Conservation (phyloP, 2,329 filamentous ascomycete genomes). For the Neurospora sp. region DNA sequence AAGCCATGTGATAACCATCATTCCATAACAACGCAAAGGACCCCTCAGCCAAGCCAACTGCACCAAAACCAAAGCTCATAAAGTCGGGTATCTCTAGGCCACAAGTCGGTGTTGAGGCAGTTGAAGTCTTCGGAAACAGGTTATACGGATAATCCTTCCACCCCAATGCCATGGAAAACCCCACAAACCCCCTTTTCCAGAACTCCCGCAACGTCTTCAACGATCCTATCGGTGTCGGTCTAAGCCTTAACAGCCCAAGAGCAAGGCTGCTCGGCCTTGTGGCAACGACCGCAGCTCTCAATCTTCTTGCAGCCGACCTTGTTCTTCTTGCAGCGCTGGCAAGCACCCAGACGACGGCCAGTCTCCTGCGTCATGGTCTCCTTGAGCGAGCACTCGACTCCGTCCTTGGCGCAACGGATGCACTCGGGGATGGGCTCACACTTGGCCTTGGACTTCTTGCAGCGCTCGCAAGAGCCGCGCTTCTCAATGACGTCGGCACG, state of each 20-base stretch:
- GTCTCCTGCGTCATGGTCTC: not conserved
- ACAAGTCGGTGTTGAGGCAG: not conserved
- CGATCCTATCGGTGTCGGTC: not conserved
- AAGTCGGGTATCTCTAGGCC: not conserved
- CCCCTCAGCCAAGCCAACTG: not conserved
- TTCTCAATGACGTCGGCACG: not conserved
- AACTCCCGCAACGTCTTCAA: not conserved
- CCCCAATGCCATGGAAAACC: no score
- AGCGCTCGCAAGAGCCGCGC: constrained; percentile 2
- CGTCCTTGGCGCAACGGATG: constrained; percentile 1
- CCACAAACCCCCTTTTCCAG: not conserved
- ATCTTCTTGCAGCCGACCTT: constrained; percentile 2
- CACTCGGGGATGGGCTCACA: constrained; percentile 2
- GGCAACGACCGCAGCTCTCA: constrained; percentile 2
- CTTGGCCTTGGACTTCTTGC: constrained; percentile 3
- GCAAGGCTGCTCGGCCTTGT: not conserved
- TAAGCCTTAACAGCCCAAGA: not conserved
- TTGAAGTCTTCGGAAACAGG: not conserved
- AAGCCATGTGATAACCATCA: not conserved
- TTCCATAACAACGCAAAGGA: not conserved
- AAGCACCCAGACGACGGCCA: not conserved
- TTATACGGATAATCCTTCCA: no score
- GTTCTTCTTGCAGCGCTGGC: constrained; percentile 1
- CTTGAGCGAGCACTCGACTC: not conserved
- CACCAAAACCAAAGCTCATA: not conserved